A percentile compares a stretch with the other conserved stretches of the same genome.
Conservation (phyloP, 176 grass and related monocot genomes). For the Avena atlantica region DNA sequence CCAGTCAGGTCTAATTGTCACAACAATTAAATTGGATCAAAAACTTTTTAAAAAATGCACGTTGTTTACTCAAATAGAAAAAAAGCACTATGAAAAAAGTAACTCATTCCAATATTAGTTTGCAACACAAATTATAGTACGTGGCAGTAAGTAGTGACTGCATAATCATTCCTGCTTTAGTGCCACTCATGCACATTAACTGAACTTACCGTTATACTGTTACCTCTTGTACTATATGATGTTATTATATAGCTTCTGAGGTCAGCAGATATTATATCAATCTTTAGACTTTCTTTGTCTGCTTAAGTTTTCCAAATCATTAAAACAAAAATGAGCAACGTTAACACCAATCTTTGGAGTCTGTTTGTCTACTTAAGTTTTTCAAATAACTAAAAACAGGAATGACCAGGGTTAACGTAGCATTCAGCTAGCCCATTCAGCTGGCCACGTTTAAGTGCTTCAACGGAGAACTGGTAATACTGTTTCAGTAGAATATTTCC, state of each 20-base stretch:
- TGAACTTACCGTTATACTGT: too few relatives aligned
- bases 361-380: not conserved
- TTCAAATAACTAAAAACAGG: not conserved
- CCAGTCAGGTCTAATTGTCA: too few relatives aligned
- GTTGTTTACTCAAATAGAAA: not conserved
- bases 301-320: too few relatives aligned
- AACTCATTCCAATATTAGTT: not conserved
- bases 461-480: not conserved
- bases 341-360: not conserved
- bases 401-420: not conserved
- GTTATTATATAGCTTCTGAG: too few relatives aligned
- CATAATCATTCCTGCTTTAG: not conserved
- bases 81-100: not conserved
- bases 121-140: not conserved
- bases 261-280: too few relatives aligned
- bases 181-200: not conserved
- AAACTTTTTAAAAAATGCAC: too few relatives aligned
- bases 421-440: not conserved
- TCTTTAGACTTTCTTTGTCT: too few relatives aligned
- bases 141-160: not conserved
- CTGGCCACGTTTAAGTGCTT: not conserved
- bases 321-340: too few relatives aligned
- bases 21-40: too few relatives aligned
- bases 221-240: too few relatives aligned
- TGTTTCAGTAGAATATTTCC: constrained; percentile 40